Evolutionary conservation across 2,329 filamentous ascomycete species (phyloP).

Genomic region (Rhexocercosporidium sp.): DNA sequence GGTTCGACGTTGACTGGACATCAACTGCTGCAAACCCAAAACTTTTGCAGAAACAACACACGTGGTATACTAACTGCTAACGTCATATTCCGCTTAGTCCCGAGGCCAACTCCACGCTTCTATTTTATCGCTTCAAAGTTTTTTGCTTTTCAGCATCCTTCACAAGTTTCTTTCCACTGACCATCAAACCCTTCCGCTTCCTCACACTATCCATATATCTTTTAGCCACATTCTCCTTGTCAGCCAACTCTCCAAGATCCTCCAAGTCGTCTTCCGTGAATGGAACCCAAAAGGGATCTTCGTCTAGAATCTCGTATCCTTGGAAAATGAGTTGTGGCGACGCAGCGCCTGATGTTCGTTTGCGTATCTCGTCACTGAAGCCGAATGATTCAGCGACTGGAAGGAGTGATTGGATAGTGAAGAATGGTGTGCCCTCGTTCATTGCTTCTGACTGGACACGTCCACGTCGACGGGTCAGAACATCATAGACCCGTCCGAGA

Average conservation of each 20-base stretch:
- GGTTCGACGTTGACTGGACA: no score
- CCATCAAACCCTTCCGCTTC: slow-evolving; percentile 83
- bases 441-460: slow-evolving; percentile 88
- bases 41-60: no score
- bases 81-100: background rate
- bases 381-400: slow-evolving; percentile 96
- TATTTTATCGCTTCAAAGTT: slow-evolving; percentile 62
- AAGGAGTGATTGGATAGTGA: slow-evolving; percentile 86
- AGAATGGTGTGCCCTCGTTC: slow-evolving; percentile 95
- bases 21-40: no score
- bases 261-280: slow-evolving; percentile 96
- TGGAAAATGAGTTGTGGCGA: slow-evolving; percentile 92
- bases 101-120: background rate
- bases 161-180: slow-evolving; percentile 76
- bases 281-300: slow-evolving; percentile 98
- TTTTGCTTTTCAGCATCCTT: slow-evolving; percentile 93
- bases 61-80: background rate
- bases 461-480: slow-evolving; percentile 93
- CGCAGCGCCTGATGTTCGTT: slow-evolving; percentile 87
- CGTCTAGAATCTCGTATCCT: slow-evolving; percentile 89
- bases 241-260: slow-evolving; percentile 91
- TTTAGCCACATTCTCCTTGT: slow-evolving; percentile 95
- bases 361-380: slow-evolving; percentile 95
- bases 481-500: slow-evolving; percentile 91
- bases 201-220: slow-evolving; percentile 92